phyloP scores from a whole-genome alignment of 2,329 filamentous ascomycete species.

The Pseudogymnoascus sp. region DNA sequence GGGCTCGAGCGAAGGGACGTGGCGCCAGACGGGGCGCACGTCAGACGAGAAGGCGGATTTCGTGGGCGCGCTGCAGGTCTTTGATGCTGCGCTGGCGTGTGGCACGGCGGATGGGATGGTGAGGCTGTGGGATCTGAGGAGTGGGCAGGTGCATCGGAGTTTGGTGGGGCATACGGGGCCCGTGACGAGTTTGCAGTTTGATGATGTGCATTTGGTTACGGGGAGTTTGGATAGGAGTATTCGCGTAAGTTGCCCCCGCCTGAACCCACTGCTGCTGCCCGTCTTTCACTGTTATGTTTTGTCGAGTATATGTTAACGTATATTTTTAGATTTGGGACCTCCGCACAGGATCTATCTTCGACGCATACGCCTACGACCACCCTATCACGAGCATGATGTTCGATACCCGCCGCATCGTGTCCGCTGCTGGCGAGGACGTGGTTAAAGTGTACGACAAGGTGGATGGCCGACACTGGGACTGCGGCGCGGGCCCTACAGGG shows the following conservation, averaged over 20 bases:
- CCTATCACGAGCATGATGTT: constrained; percentile 97
- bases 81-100: constrained; percentile 89
- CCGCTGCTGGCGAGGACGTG: constrained; percentile 83
- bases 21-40: constrained; percentile 62
- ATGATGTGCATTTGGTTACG: constrained; percentile 90
- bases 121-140: constrained; percentile 88
- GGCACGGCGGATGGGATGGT: constrained; percentile 98
- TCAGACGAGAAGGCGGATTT: constrained; percentile 72
- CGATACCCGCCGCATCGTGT: constrained; percentile 78
- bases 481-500: constrained; percentile 70
- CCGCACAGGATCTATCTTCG: constrained; percentile 86
- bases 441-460: constrained; percentile 98
- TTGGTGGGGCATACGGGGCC: constrained; percentile 92
- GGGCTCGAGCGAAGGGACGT: constrained; percentile 51
- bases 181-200: constrained; percentile 90
- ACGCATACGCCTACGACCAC: constrained; percentile 91
- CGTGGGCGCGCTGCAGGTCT: constrained; percentile 88
- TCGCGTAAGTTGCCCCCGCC: constrained; percentile 55
- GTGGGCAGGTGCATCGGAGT: constrained; percentile 93
- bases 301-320: neutral
- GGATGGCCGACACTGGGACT: constrained; percentile 93
- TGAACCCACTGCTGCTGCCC: neutral
- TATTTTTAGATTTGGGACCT: constrained; percentile 90
- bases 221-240: constrained; percentile 89
- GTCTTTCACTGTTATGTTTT: neutral